Percentiles rank a stretch among this genome's conserved stretches.
These are phyloP conservation scores for Trichosanthes cucumerina DNA, from an alignment of 306 rosid species.

Conservation along the genomic window DNA sequence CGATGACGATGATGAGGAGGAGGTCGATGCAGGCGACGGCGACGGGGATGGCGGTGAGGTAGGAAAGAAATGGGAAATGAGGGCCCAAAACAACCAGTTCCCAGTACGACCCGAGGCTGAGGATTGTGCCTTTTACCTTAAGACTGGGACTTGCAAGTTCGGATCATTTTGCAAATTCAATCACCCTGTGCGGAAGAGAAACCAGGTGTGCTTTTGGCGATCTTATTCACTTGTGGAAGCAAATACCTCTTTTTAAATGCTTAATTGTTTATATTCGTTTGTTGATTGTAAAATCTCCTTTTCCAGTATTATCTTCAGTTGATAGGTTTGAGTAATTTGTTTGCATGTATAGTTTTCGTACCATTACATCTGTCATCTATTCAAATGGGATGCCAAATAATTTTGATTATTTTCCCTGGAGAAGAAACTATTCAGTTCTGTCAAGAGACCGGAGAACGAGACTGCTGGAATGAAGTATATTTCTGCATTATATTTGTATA, in stretches of 20 bases:
- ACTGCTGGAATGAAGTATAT: background rate
- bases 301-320: background rate
- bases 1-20: slow-evolving; percentile 24
- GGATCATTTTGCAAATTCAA: slow-evolving; percentile 85
- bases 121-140: slow-evolving; percentile 77
- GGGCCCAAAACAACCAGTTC: slow-evolving; percentile 24
- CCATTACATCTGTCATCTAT: background rate
- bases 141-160: slow-evolving; percentile 81
- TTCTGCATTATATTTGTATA: background rate
- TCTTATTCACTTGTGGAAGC: background rate
- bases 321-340: background rate
- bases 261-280: background rate
- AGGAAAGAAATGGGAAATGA: slow-evolving; percentile 9
- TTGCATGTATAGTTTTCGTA: background rate
- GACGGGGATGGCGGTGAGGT: slow-evolving; percentile 21
- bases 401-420: background rate
- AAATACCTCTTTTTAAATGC: background rate
- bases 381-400: background rate
- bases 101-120: slow-evolving; percentile 93
- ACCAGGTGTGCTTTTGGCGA: slow-evolving; percentile 31
- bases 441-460: background rate
- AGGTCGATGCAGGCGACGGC: slow-evolving; percentile 9
- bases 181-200: slow-evolving; percentile 61
- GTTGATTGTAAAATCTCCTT: background rate
- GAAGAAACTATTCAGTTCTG: background rate